A percentile compares a stretch with the other conserved stretches of the same genome.
These are phyloP conservation scores for Boletus chippewaensis DNA, from an alignment of 1,284 basidiomycete species.

Conservation along the genomic window DNA sequence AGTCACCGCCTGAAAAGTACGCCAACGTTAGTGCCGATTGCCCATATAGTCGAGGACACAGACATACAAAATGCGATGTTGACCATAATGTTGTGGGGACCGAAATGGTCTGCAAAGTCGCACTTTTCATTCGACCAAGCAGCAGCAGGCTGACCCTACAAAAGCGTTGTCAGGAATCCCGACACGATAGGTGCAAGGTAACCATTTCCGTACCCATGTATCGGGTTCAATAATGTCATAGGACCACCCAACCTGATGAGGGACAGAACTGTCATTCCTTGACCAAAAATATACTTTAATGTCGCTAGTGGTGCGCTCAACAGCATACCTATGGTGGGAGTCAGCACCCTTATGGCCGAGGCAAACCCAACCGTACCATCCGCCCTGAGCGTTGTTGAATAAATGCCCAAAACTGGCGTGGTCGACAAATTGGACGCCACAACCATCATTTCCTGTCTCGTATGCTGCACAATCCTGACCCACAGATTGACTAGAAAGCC, in stretches of 20 bases:
- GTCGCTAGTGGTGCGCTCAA: slow-evolving; percentile 16
- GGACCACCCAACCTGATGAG: slow-evolving; percentile 11
- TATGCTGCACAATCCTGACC: slow-evolving; percentile 23
- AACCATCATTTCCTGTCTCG: slow-evolving; percentile 38
- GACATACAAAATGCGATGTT: slow-evolving; percentile 35
- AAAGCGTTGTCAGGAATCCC: background rate
- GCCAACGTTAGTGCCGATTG: background rate
- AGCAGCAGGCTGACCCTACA: slow-evolving; percentile 33
- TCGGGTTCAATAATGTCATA: slow-evolving; percentile 14
- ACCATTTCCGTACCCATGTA: slow-evolving; percentile 17
- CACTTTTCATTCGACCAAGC: slow-evolving; percentile 32
- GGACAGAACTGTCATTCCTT: slow-evolving; percentile 13
- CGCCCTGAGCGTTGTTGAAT: slow-evolving; percentile 38
- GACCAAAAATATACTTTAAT: slow-evolving; percentile 26
- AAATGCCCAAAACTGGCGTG: slow-evolving; percentile 31
- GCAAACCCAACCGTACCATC: slow-evolving; percentile 28
- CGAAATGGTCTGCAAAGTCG: slow-evolving; percentile 27
- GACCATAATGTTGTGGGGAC: slow-evolving; percentile 36
- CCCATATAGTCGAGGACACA: background rate
- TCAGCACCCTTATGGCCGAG: slow-evolving; percentile 1
- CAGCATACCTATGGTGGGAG: slow-evolving; percentile 18
- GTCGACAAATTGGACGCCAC: slow-evolving; percentile 37
- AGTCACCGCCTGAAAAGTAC: slow-evolving; percentile 33
- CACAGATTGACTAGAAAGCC: slow-evolving; percentile 8
- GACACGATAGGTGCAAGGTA: background rate